Evolutionary conservation across 805 yeast species (phyloP).

Genomic region (Candida tammaniensis): DNA sequence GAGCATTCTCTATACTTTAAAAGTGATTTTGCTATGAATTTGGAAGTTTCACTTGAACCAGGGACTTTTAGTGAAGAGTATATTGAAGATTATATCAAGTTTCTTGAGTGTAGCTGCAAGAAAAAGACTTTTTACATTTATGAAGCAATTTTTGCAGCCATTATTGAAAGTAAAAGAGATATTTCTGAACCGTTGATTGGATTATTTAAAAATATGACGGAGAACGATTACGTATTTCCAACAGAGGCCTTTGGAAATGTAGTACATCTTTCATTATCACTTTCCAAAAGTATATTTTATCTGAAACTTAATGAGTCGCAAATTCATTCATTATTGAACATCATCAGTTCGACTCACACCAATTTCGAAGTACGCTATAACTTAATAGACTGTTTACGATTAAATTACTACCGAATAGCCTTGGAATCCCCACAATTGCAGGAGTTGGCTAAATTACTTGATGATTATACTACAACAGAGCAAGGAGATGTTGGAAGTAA

Average conservation of each 20-base stretch:
- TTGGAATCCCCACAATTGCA: not conserved
- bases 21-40: conserved; percentile 6
- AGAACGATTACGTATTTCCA: conserved; percentile 2
- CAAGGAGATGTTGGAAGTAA: conserved; percentile 93
- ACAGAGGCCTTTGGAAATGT: conserved; percentile 1
- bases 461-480: conserved; percentile 74
- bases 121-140: not conserved
- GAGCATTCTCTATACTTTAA: conserved; percentile 10
- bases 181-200: not conserved
- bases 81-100: conserved; percentile 8
- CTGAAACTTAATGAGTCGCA: conserved; percentile 6
- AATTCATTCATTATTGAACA: conserved; percentile 16
- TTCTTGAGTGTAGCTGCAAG: conserved; percentile 3
- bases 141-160: not conserved
- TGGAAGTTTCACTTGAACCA: not conserved
- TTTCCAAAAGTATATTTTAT: conserved; percentile 34
- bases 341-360: conserved; percentile 22
- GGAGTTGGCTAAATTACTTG: conserved; percentile 40
- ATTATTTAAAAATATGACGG: conserved; percentile 5
- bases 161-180: conserved; percentile 2
- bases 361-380: conserved; percentile 30
- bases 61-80: conserved; percentile 3
- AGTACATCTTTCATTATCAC: conserved; percentile 18
- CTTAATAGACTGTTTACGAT: conserved; percentile 21
- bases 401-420: conserved; percentile 1